These are phyloP conservation scores for Trametes maxima DNA, from an alignment of 768 basidiomycete species.

Conservation along the genomic window DNA sequence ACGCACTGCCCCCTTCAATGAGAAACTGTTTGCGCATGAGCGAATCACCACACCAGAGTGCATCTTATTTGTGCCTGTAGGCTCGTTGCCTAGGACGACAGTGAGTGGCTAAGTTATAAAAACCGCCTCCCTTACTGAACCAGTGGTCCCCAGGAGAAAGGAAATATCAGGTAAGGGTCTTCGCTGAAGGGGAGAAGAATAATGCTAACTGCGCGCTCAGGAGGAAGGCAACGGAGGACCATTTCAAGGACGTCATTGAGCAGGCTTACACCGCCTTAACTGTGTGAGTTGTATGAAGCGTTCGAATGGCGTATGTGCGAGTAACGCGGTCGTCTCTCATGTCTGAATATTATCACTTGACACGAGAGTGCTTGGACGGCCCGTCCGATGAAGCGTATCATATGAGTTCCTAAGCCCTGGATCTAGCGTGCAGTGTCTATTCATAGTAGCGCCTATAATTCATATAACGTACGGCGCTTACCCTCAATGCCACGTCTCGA, in stretches of 20 bases:
- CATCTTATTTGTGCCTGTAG: conserved; percentile 27
- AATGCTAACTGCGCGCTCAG: not conserved
- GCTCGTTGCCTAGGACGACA: conserved; percentile 21
- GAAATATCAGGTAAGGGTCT: conserved; percentile 16
- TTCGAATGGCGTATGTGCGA: no score
- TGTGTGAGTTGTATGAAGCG: no score
- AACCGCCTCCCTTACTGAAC: not conserved
- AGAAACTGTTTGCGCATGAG: conserved; percentile 32
- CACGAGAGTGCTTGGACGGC: not conserved
- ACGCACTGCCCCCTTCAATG: conserved; percentile 32
- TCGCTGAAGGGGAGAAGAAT: not conserved
- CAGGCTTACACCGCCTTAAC: conserved; percentile 2
- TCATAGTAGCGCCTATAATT: not conserved
- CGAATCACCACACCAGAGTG: conserved; percentile 28
- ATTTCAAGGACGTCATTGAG: conserved; percentile 5
- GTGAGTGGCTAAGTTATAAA: not conserved
- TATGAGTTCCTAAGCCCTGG: not conserved
- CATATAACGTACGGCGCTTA: not conserved
- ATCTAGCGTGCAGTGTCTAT: not conserved
- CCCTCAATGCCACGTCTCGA: not conserved
- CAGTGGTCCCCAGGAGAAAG: conserved; percentile 24
- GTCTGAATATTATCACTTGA: not conserved
- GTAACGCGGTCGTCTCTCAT: not conserved
- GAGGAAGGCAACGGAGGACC: conserved; percentile 21
- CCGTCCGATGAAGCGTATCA: not conserved